Conservation (phyloP, 495 filamentous ascomycete genomes). For the Talaromyces proteolyticus region DNA sequence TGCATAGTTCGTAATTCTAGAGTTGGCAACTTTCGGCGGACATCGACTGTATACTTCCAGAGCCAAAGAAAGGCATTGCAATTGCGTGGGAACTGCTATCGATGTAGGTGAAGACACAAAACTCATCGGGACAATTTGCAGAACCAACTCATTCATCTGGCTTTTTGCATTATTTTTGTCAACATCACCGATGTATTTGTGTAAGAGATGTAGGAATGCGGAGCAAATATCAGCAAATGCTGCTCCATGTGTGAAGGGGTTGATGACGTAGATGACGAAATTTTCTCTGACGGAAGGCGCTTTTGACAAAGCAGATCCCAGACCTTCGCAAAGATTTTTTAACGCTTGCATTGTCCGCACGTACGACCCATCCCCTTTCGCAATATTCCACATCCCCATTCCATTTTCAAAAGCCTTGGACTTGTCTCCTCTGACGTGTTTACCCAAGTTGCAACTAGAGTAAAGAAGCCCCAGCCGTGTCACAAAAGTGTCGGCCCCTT, state of each 20-base stretch:
- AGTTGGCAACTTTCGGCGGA: constrained; percentile 42
- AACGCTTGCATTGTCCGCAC: constrained; percentile 30
- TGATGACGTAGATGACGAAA: constrained; percentile 82
- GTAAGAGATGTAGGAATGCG: constrained; percentile 70
- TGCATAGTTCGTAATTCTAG: constrained; percentile 40
- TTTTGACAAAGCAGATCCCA: constrained; percentile 40
- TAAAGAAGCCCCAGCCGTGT: constrained; percentile 68
- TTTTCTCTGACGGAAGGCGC: constrained; percentile 47
- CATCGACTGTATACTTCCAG: constrained; percentile 87
- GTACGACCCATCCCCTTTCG: constrained; percentile 22
- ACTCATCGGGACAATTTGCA: constrained; percentile 76
- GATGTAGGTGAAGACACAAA: constrained; percentile 61
- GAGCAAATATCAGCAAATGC: constrained; percentile 71
- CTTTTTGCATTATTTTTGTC: constrained; percentile 45
- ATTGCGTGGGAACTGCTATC: constrained; percentile 61
- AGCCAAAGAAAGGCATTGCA: constrained; percentile 62
- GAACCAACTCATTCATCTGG: constrained; percentile 60
- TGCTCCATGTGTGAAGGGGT: constrained; percentile 59
- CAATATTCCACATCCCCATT: constrained; percentile 46
- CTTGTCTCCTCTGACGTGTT: constrained; percentile 52
- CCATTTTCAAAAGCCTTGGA: constrained; percentile 50
- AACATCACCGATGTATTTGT: constrained; percentile 52
- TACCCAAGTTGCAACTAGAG: constrained; percentile 73
- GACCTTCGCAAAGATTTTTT: constrained; percentile 30
- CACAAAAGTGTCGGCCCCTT: constrained; percentile 63